These are phyloP conservation scores for Claviceps monticola DNA, from an alignment of 2,329 filamentous ascomycete genomes.

Conservation along the genomic window DNA sequence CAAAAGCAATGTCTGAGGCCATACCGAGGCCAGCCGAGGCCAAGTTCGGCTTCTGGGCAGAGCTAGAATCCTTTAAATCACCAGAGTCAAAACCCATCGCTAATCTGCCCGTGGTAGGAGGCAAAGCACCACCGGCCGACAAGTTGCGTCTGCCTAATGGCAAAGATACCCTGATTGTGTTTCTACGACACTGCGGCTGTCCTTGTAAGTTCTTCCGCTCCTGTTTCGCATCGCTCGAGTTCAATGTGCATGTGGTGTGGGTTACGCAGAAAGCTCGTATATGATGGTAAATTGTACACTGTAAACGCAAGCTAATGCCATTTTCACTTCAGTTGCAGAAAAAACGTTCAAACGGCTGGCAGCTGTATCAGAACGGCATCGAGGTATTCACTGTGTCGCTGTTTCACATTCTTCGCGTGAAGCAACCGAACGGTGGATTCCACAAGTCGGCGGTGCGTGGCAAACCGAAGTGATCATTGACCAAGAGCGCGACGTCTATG, in stretches of 20 bases:
- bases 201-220: conserved; percentile 41
- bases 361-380: conserved; percentile 34
- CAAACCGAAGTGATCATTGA: conserved; percentile 48
- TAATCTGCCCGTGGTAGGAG: conserved; percentile 36
- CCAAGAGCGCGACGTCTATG: conserved; percentile 43
- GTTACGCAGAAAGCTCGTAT: no score
- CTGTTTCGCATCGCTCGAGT: not conserved
- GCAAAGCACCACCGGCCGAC: conserved; percentile 39
- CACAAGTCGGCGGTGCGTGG: conserved; percentile 40
- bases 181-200: conserved; percentile 61
- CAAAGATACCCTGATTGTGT: conserved; percentile 48
- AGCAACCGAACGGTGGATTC: conserved; percentile 44
- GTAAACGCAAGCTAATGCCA: no score
- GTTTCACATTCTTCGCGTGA: conserved; percentile 44
- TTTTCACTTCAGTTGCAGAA: conserved; percentile 42
- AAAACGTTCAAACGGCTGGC: conserved; percentile 47
- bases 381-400: conserved; percentile 41
- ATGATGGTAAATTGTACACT: no score
- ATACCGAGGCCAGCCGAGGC: not conserved
- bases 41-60: conserved; percentile 19
- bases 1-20: conserved; percentile 1
- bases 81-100: conserved; percentile 28
- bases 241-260: no score
- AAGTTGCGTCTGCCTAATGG: conserved; percentile 37
- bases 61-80: conserved; percentile 27